phyloP scores from a whole-genome alignment of 129 eudicot genomes.

The Tagetes erecta region DNA sequence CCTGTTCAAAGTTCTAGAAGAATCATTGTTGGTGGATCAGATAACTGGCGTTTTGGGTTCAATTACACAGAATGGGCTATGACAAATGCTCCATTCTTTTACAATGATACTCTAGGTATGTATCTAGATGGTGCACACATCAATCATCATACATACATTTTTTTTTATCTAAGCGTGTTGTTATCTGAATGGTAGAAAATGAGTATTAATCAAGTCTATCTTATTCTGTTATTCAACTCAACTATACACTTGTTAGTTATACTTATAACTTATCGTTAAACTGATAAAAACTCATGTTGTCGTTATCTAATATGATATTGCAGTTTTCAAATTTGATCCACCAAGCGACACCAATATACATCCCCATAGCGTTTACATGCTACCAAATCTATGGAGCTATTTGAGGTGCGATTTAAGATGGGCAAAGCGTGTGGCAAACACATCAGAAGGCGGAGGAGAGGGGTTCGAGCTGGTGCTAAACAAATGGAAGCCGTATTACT shows the following conservation, averaged over 20 bases:
- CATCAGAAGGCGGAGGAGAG: slow-evolving; percentile 52
- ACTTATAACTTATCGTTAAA: background rate
- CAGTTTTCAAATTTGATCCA: slow-evolving; percentile 72
- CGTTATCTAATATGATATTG: background rate
- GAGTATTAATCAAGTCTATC: background rate
- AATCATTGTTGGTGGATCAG: slow-evolving; percentile 59
- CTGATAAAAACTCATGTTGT: background rate
- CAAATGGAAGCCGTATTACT: slow-evolving; percentile 65
- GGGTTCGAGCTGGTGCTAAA: slow-evolving; percentile 64
- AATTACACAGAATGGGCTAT: slow-evolving; percentile 70
- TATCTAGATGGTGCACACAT: background rate
- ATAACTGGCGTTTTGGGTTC: slow-evolving; percentile 66
- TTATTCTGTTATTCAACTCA: too few species aligned
- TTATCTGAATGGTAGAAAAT: background rate
- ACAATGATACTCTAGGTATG: slow-evolving; percentile 61
- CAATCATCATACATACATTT: background rate
- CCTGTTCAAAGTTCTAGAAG: slow-evolving; percentile 35
- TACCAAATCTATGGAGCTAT: slow-evolving; percentile 61
- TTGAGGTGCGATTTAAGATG: slow-evolving; percentile 52
- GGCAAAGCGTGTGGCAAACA: slow-evolving; percentile 50
- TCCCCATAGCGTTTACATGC: slow-evolving; percentile 65
- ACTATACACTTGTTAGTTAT: background rate
- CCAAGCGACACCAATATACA: slow-evolving; percentile 49
- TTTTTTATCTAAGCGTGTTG: background rate
- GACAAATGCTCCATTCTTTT: slow-evolving; percentile 54